A percentile compares a stretch with the other conserved stretches of the same genome.
Evolutionary conservation across 2,329 filamentous ascomycete species (phyloP).

Genomic region (Alternaria sp.): DNA sequence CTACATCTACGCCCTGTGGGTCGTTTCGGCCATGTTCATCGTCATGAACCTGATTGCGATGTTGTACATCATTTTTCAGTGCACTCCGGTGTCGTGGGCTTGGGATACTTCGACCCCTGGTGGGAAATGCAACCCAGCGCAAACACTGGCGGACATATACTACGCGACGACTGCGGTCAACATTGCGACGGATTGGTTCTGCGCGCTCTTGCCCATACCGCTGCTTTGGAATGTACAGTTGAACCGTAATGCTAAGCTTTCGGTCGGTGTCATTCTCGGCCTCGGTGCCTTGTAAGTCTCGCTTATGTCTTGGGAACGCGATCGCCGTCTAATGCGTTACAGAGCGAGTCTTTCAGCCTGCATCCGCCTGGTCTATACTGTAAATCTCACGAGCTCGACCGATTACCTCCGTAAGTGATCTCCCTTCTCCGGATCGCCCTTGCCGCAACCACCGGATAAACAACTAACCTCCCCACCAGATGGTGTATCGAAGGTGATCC

Average conservation of each 20-base stretch:
- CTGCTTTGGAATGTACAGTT: conserved; percentile 18
- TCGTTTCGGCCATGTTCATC: conserved; percentile 15
- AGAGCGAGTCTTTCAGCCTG: conserved; percentile 18
- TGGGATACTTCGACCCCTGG: conserved; percentile 18
- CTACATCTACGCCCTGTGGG: conserved; percentile 15
- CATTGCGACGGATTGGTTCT: conserved; percentile 20
- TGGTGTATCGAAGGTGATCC: conserved; percentile 14
- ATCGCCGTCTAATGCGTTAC: conserved; percentile 5
- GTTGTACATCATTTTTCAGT: conserved; percentile 18
- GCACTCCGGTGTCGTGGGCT: conserved; percentile 13
- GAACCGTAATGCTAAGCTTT: conserved; percentile 19
- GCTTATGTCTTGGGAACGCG: conserved; percentile 8
- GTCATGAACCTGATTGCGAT: conserved; percentile 17
- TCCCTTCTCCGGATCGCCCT: background rate
- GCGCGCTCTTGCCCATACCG: conserved; percentile 16
- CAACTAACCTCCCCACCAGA: conserved; percentile 2
- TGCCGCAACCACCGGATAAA: background rate
- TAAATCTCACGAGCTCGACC: conserved; percentile 12
- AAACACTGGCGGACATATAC: conserved; percentile 15
- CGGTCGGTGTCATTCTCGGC: conserved; percentile 19
- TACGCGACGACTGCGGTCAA: conserved; percentile 17
- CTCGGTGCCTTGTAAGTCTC: conserved; percentile 19
- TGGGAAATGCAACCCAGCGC: conserved; percentile 15
- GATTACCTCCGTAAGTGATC: conserved; percentile 14
- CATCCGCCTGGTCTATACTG: conserved; percentile 16